Base-by-base conservation (phyloP, 306 rosid genomes). In the Fragaria nilgerrensis region DNA sequence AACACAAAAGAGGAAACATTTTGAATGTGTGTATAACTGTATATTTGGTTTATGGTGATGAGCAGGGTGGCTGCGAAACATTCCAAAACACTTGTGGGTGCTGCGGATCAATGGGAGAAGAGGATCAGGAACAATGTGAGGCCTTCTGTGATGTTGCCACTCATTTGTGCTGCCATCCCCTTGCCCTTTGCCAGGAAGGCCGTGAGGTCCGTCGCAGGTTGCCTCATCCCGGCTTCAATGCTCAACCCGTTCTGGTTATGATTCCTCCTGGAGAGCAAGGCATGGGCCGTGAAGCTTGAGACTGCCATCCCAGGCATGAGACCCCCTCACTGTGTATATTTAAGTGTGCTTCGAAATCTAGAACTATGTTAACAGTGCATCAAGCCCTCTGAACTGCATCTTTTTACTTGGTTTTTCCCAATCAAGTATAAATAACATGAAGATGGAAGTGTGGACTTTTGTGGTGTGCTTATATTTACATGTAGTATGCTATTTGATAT, bases 111-210 rank as follows among this genome's bases (percentile, higher is more conserved):
- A 48, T 87, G 82, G 89, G 84, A 72, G 93, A 89, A 66, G 99
- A 91, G 17, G 82, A 88, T 75, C 87, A 89, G 34, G 99, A 96
- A 77, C 92, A 86, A 72, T 91, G 92, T 4, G 99, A 96, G 79
- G 76, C 90, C 0, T 84, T 86, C 10, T 92, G 96, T 77, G 99
- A 95, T 82, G 72, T 92, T 62, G 92, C 87, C 5, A 88, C 99
- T 65, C 99, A 96, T 68, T 74, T 93, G 75, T 96, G 88, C 73
- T 96, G 96, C 82, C 99, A 96, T 86, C 55, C 44, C 2, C 93
- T 98, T 49, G 93, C 99, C 62, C 96, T 96, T 39, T 96, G 99
- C 78, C 98, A 96, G 84, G 99, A 96, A 81, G 98, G 94, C 9
- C 99, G 99, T 25, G 97, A 96, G 88, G 86, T 96, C 82, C 99